A percentile compares a stretch with the other conserved stretches of the same genome.
phyloP scores from a whole-genome alignment of 495 filamentous ascomycete genomes.

The Cudoniella acicularis region DNA sequence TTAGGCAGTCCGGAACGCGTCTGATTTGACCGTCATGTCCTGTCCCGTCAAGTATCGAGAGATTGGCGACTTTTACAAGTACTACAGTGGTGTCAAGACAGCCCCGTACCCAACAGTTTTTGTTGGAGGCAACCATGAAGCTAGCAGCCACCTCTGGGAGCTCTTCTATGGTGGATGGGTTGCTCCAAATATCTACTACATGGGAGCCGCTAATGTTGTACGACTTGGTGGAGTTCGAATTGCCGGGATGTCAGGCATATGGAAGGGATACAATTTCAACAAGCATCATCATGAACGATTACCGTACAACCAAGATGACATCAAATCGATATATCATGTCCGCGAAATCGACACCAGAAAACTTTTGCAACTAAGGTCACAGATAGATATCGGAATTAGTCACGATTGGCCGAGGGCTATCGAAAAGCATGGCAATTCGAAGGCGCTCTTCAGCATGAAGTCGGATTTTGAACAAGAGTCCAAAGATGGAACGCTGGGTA shows the following conservation, averaged over 20 bases:
- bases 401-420: constrained; percentile 92
- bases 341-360: constrained; percentile 90
- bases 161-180: constrained; percentile 97
- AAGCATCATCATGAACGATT: constrained; percentile 82
- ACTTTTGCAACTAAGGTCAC: constrained; percentile 75
- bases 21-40: constrained; percentile 82
- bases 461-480: constrained; percentile 71
- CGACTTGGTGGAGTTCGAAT: constrained; percentile 81
- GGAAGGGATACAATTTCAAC: constrained; percentile 80
- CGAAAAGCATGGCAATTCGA: constrained; percentile 66
- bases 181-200: constrained; percentile 92
- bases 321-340: constrained; percentile 79
- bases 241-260: constrained; percentile 88
- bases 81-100: constrained; percentile 72
- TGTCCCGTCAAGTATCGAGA: constrained; percentile 78
- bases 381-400: constrained; percentile 84
- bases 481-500: constrained; percentile 67
- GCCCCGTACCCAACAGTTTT: constrained; percentile 92
- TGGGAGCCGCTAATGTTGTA: constrained; percentile 86
- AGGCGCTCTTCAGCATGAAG: constrained; percentile 64
- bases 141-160: constrained; percentile 79
- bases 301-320: constrained; percentile 70
- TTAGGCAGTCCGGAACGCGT: constrained; percentile 79
- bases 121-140: constrained; percentile 92
- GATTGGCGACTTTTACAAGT: constrained; percentile 87